Conservation (phyloP, 78 protist genomes). For the Creolimax fragrantissima region DNA sequence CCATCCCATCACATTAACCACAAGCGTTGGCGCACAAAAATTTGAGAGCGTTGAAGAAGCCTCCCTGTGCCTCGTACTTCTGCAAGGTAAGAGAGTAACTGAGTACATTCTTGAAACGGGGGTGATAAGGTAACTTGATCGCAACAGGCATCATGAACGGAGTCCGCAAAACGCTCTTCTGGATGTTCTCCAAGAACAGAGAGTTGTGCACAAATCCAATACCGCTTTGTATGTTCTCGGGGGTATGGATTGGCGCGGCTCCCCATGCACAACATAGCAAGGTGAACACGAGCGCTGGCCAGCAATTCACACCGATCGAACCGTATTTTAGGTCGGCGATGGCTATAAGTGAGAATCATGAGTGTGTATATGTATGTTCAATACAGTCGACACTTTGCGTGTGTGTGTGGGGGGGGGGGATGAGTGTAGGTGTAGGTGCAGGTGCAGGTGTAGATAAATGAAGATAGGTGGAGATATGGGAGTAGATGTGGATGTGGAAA, state of each 20-base stretch:
- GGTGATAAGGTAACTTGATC: not conserved
- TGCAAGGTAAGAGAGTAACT: not conserved
- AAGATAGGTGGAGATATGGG: too few species aligned
- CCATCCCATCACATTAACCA: too few species aligned
- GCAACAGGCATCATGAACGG: not conserved
- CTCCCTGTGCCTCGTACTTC: not conserved
- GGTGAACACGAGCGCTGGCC: not conserved
- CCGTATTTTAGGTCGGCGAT: not conserved
- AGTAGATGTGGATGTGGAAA: too few species aligned
- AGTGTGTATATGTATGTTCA: too few species aligned
- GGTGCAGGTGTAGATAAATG: too few species aligned
- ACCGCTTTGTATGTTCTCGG: not conserved
- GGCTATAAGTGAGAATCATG: too few species aligned
- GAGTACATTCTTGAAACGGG: not conserved
- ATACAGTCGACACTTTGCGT: too few species aligned
- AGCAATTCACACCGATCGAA: not conserved
- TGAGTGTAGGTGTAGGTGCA: too few species aligned
- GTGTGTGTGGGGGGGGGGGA: too few species aligned
- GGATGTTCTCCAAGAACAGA: not conserved
- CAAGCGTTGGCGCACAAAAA: too few species aligned
- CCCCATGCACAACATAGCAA: not conserved
- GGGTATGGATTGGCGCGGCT: not conserved
- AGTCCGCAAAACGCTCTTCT: not conserved
- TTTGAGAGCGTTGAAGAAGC: not conserved
- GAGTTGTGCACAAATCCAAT: not conserved